These are phyloP conservation scores for Kalmanozyma brasiliensis DNA, from an alignment of 1,284 basidiomycete species.

Conservation along the genomic window DNA sequence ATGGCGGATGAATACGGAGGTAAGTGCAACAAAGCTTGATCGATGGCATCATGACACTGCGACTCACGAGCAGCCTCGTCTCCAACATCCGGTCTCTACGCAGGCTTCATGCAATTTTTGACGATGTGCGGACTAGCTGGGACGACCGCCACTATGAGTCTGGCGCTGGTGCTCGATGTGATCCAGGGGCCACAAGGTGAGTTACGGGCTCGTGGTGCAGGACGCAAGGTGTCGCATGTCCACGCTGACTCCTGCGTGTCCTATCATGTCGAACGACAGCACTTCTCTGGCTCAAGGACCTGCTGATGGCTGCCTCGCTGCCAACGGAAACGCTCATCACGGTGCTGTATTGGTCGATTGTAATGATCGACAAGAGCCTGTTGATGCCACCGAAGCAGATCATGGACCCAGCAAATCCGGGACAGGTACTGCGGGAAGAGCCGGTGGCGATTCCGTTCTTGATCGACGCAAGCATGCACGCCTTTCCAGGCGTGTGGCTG, in stretches of 20 bases:
- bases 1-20: conserved; percentile 34
- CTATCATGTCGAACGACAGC: too few relatives aligned
- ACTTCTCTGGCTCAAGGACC: conserved; percentile 24
- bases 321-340: conserved; percentile 53
- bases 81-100: too few relatives aligned
- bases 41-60: too few relatives aligned
- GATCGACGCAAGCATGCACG: conserved; percentile 55
- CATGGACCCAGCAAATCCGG: conserved; percentile 50
- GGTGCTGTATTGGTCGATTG: conserved; percentile 53
- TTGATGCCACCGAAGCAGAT: conserved; percentile 42
- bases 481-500: conserved; percentile 52
- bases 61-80: too few relatives aligned
- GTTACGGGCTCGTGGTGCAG: neutral
- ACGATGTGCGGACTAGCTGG: conserved; percentile 38
- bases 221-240: too few relatives aligned
- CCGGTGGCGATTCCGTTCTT: conserved; percentile 37
- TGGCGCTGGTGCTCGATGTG: conserved; percentile 28
- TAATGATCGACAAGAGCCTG: conserved; percentile 40
- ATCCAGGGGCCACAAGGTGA: conserved; percentile 24
- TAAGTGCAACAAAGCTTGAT: too few relatives aligned
- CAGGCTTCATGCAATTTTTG: conserved; percentile 38
- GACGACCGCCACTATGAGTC: conserved; percentile 14
- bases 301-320: conserved; percentile 29
- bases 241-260: neutral
- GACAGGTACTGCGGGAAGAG: conserved; percentile 44